Evolutionary conservation across 176 grass and related monocot genomes (phyloP).

Genomic region (Cenchrus purpureus): DNA sequence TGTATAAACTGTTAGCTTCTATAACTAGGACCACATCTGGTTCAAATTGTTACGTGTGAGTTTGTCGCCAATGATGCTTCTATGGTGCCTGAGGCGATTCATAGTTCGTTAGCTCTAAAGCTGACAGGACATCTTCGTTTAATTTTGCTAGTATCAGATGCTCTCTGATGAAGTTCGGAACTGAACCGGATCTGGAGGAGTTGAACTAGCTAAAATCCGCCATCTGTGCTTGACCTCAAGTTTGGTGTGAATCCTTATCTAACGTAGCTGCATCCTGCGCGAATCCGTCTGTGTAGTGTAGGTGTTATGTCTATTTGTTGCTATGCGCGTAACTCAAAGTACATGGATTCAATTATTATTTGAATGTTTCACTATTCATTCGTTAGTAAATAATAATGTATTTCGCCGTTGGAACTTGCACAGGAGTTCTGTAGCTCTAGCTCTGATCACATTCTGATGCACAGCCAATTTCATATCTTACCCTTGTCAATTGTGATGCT

Average conservation of each 20-base stretch:
- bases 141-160: not conserved
- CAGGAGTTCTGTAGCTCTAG: not conserved
- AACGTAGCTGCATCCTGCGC: not conserved
- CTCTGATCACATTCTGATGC: not conserved
- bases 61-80: conserved; percentile 33
- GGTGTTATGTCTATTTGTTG: not conserved
- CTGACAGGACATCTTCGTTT: not conserved
- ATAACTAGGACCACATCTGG: not conserved
- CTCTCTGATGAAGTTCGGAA: not conserved
- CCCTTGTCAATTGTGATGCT: too few relatives aligned
- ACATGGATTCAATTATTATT: too few relatives aligned
- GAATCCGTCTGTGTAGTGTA: not conserved
- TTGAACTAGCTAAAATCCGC: not conserved
- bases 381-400: conserved; percentile 5
- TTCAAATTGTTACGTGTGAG: conserved; percentile 7
- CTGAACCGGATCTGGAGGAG: not conserved
- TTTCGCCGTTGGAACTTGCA: not conserved
- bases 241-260: not conserved
- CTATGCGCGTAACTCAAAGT: too few relatives aligned
- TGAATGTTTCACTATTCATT: not conserved
- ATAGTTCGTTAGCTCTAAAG: conserved; percentile 16
- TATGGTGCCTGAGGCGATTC: conserved; percentile 38
- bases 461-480: too few relatives aligned
- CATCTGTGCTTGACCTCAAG: conserved; percentile 8
- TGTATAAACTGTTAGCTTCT: conserved; percentile 45